These are phyloP conservation scores for Citrullus amarus DNA, from an alignment of 306 rosid species.

Conservation along the genomic window DNA sequence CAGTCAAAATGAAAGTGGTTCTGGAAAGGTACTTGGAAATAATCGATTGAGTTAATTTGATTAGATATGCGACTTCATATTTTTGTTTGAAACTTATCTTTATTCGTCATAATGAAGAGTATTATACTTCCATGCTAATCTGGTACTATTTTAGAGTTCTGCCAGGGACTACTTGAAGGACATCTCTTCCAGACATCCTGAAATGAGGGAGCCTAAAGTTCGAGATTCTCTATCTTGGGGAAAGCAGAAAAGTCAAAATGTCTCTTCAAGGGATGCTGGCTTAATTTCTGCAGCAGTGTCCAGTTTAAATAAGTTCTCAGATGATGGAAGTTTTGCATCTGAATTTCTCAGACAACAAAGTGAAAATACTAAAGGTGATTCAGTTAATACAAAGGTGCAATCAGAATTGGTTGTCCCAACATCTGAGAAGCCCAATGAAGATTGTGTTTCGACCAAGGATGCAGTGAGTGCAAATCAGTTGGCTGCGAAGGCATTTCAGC, in stretches of 20 bases:
- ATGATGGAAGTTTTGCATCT: constrained; percentile 62
- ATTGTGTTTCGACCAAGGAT: constrained; percentile 19
- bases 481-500: constrained; percentile 96
- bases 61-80: neutral
- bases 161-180: constrained; percentile 8
- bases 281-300: constrained; percentile 60
- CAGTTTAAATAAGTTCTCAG: constrained; percentile 54
- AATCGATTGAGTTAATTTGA: neutral
- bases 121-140: neutral
- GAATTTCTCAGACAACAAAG: constrained; percentile 23
- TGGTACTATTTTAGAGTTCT: constrained; percentile 8
- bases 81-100: neutral
- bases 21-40: constrained; percentile 49
- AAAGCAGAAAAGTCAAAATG: constrained; percentile 34
- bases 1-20: constrained; percentile 23
- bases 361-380: constrained; percentile 23
- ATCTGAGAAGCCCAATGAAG: constrained; percentile 22
- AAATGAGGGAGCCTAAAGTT: constrained; percentile 70
- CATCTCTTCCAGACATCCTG: constrained; percentile 22
- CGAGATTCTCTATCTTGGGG: constrained; percentile 72
- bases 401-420: constrained; percentile 18
- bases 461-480: constrained; percentile 72
- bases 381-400: constrained; percentile 24
- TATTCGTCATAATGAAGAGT: constrained; percentile 6
- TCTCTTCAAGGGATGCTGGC: constrained; percentile 33